Base-by-base conservation (phyloP, 306 rosid genomes). In the Pachyrhizus erosus region DNA sequence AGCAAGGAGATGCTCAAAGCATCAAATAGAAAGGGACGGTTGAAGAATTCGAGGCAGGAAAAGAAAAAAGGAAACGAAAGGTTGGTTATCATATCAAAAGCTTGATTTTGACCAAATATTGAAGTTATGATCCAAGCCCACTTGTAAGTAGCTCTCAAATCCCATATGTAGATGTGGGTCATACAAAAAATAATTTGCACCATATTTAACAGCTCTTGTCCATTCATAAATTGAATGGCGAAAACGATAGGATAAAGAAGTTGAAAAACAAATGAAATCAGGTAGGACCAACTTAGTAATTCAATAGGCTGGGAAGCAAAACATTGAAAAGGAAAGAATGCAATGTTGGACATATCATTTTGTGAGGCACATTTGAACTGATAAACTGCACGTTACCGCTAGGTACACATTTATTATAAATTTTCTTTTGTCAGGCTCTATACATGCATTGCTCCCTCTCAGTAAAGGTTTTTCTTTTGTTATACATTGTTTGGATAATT, bases 101-200 rank as follows among this genome's bases (percentile, higher is more conserved):
- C 48, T 37, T 65, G 80, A 74, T 27, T 24, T 55, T 37, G 60
- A 81, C 76, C 69, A 49, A 64, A 80, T 37, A 64, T 37, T 37
- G 58, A 73, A 64, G 49, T 61, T 61, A 21, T 34, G 37, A 4
- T 11, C 52, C 10, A 51, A 14, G 20, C 31, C 37, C 75, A 81
- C 65, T 81, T 2, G 33, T 61, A 20, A 21, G 46, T 26, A 39
- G 23, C 34, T 54, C 42, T 69, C 58, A 54, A 69, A 23, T 68
- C 7, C 66, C 24, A 51, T n/a, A n/a, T 67, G 68, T 49, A 34
- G 75, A 67, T 9, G 82, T 79, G 83, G 69, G 81, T 40, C 76
- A 82, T 13, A 18, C 70, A 14, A 9, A 82, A 66, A n/a, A 45
- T 21, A 34, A 78, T 51, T 48, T 65, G 65, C 23, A 18, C 27